Conservation (phyloP, 225 moss, liverwort and hornwort species). For the Straminergon stramineum region DNA sequence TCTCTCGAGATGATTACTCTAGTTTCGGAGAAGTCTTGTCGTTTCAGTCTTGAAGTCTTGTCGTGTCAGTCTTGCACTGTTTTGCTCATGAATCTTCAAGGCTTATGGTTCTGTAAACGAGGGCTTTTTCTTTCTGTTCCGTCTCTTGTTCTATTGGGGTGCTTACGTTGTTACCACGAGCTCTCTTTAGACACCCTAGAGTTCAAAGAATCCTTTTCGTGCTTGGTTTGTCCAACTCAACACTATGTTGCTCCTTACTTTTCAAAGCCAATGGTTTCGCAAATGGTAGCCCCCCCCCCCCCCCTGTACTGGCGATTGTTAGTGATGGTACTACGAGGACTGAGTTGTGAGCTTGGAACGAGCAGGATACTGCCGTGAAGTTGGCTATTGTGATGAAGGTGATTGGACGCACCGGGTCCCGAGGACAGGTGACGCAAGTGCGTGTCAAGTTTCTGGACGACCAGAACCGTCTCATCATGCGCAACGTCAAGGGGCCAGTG, state of each 20-base stretch:
- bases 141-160: background rate
- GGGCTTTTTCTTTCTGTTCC: background rate
- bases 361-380: constrained; percentile 51
- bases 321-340: background rate
- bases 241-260: background rate
- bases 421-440: constrained; percentile 66
- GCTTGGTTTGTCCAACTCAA: background rate
- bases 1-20: background rate
- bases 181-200: background rate
- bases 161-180: too few species aligned
- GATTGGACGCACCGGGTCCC: constrained; percentile 57
- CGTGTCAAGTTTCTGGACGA: constrained; percentile 65
- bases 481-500: constrained; percentile 60
- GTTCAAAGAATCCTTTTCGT: background rate
- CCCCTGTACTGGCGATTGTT: too few species aligned
- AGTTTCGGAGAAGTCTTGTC: background rate
- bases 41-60: background rate
- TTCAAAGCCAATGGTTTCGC: background rate
- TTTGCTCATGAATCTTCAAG: background rate
- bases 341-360: background rate
- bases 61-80: background rate
- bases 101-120: background rate
- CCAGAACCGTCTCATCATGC: constrained; percentile 63
- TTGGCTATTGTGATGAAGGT: constrained; percentile 67
- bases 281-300: background rate